Conservation (phyloP, 2,329 filamentous ascomycete species). For the Penicillium sp. region DNA sequence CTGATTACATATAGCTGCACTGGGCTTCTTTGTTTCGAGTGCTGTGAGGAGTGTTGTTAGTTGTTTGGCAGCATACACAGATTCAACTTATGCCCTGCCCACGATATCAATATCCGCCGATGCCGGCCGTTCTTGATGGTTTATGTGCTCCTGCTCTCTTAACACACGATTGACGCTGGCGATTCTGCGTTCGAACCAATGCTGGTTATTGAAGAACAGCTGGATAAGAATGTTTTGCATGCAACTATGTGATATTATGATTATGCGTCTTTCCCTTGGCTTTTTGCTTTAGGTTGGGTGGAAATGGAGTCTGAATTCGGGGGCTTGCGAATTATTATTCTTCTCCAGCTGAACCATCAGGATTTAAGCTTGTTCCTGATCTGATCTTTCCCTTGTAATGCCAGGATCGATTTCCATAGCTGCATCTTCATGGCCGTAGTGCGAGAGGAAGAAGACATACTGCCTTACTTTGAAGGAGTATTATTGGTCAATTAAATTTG, state of each 20-base stretch:
- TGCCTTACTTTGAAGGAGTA: background rate
- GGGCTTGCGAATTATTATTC: no score
- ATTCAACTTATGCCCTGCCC: background rate
- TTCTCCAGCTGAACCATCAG: no score
- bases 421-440: background rate
- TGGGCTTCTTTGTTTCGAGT: constrained; percentile 34
- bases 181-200: no score
- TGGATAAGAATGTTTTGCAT: no score
- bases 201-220: background rate
- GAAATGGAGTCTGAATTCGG: background rate
- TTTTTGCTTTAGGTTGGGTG: background rate
- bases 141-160: no score
- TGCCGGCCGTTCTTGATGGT: background rate
- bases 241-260: background rate
- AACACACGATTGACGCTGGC: no score
- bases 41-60: constrained; percentile 35
- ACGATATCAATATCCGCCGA: background rate
- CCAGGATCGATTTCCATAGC: no score
- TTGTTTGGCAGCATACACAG: background rate
- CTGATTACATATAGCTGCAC: constrained; percentile 25
- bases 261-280: background rate
- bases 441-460: no score
- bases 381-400: no score
- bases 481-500: background rate
- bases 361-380: no score